These are phyloP conservation scores for Umbelopsis ramanniana DNA, from an alignment of 192 early-diverging fungal genomes.

Conservation along the genomic window DNA sequence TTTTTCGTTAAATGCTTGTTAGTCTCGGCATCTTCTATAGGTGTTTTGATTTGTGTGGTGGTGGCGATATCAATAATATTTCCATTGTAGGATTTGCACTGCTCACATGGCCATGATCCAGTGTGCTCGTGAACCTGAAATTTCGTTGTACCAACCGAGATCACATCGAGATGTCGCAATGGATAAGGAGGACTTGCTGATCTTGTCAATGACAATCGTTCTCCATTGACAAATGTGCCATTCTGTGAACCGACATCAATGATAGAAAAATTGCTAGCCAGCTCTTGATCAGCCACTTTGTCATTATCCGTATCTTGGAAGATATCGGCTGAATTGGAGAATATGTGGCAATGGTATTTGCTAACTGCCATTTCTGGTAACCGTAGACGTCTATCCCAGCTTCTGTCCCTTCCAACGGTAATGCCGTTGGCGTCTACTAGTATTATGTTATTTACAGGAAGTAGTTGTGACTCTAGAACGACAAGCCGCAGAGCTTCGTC, in stretches of 20 bases:
- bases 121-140: slow-evolving; percentile 62
- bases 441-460: slow-evolving; percentile 49
- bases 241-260: slow-evolving; percentile 75
- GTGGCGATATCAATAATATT: slow-evolving; percentile 54
- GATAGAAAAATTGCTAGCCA: slow-evolving; percentile 35
- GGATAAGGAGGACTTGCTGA: slow-evolving; percentile 58
- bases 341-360: slow-evolving; percentile 68
- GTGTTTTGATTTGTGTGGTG: slow-evolving; percentile 9
- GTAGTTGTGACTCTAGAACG: slow-evolving; percentile 55
- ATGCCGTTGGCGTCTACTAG: slow-evolving; percentile 58
- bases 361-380: slow-evolving; percentile 68
- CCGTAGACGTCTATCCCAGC: slow-evolving; percentile 57
- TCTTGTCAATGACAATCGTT: slow-evolving; percentile 67
- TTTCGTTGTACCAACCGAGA: slow-evolving; percentile 62
- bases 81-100: slow-evolving; percentile 56
- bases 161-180: slow-evolving; percentile 59
- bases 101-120: slow-evolving; percentile 56
- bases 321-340: slow-evolving; percentile 36
- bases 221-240: slow-evolving; percentile 74
- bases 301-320: slow-evolving; percentile 15
- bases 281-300: neutral
- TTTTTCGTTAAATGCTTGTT: slow-evolving; percentile 1
- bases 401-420: slow-evolving; percentile 67
- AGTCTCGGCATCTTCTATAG: neutral
- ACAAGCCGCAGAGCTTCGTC: slow-evolving; percentile 58